Evolutionary conservation across 2,329 filamentous ascomycete species (phyloP).

Genomic region (Ramularia collo-cygni): DNA sequence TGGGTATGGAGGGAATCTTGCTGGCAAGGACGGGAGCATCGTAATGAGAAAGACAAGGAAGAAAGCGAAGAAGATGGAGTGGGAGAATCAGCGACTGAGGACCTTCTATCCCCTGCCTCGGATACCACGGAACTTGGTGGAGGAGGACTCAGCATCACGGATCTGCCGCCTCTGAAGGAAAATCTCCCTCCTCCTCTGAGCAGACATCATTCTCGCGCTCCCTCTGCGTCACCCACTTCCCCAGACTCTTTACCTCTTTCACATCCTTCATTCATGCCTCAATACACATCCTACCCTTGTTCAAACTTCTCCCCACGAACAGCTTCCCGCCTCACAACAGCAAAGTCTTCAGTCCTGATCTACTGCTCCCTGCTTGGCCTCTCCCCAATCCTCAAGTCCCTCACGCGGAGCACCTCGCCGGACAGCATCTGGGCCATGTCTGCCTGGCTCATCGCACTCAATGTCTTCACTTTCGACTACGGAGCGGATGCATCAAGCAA

Average conservation of each 20-base stretch:
- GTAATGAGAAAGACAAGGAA: no score
- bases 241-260: slow-evolving; percentile 6
- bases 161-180: no score
- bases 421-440: slow-evolving; percentile 98
- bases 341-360: slow-evolving; percentile 88
- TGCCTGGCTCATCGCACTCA: slow-evolving; percentile 86
- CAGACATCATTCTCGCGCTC: background rate
- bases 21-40: slow-evolving; percentile 75
- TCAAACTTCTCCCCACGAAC: slow-evolving; percentile 47
- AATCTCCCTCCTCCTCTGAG: no score
- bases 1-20: slow-evolving; percentile 87
- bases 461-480: slow-evolving; percentile 98
- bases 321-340: slow-evolving; percentile 64
- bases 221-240: background rate
- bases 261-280: slow-evolving; percentile 25
- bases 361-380: slow-evolving; percentile 88
- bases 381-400: slow-evolving; percentile 89
- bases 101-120: no score
- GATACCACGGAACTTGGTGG: no score
- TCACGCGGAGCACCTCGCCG: slow-evolving; percentile 85
- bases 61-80: slow-evolving; percentile 28
- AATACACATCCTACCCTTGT: slow-evolving; percentile 31
- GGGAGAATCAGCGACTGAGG: slow-evolving; percentile 1
- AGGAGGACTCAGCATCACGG: no score
- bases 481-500: slow-evolving; percentile 58